Evolutionary conservation across 768 basidiomycete genomes (phyloP), one percentile per base, ranked within the genome.

Genomic region (Termitomyces sp.): DNA sequence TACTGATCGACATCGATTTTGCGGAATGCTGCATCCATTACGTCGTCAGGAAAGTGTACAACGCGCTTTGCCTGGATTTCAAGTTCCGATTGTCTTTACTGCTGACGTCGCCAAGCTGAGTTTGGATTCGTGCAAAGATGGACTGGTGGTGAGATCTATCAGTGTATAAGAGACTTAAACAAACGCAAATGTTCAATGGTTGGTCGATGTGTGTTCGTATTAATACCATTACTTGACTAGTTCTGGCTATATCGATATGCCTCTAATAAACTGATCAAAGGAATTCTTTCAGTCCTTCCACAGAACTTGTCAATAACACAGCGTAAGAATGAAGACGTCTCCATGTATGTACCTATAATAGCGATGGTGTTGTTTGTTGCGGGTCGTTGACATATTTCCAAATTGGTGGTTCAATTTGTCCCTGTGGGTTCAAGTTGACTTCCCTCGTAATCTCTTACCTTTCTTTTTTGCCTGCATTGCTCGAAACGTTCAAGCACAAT

Each of bases 1-100:
- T 86, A 93, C 42, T 77, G 81, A 76, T 98, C 96, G 68, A 98
- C 89, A 76, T 98, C 88, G 75, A 97, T 93, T 75, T 95, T 95
- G 66, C 95, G 81, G 74, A 94, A 97, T 54, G 86, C 84, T 60
- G 70, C 70, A 50, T 81, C 79, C 76, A 78, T 79, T 36, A 42
- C n/a, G n/a, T 53, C 24, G 36, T 12, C 12, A 51, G 30, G 18
- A 33, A 22, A 9, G 33, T 6, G 16, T 36, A 9, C 24, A 12
- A 24, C 51, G 16, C 22, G 22, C 52, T 53, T 53, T 39, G 12
- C 18, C 52, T 24, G 27, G 47, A 6, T 58, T 58, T 58, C 8
- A n/a, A 41, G 41, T 42, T 57, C 52, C 37, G 9, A 18, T 53
- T 53, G 52, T 41, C 36, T 42, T 42, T 39, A 39, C 37, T 15